Evolutionary conservation across 495 filamentous ascomycete genomes (phyloP).

Genomic region (Lasiosphaeris hirsuta): DNA sequence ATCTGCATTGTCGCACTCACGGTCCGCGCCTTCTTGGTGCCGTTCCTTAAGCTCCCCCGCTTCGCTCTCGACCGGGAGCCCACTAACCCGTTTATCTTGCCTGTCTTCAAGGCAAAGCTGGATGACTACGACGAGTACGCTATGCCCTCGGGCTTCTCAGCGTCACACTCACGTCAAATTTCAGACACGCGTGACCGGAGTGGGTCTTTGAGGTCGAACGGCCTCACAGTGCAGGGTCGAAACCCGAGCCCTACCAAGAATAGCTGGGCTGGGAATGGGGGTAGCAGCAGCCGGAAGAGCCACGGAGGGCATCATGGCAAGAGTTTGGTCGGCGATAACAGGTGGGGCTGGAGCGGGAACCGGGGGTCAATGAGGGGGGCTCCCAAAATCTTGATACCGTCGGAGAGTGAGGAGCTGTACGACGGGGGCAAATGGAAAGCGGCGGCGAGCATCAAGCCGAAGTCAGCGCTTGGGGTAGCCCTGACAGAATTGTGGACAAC

Average conservation of each 20-base stretch:
- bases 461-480: conserved; percentile 26
- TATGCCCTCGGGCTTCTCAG: conserved; percentile 24
- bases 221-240: conserved; percentile 9
- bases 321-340: conserved; percentile 6
- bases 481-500: conserved; percentile 45
- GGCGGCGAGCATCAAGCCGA: conserved; percentile 9
- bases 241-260: conserved; percentile 10
- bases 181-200: conserved; percentile 22
- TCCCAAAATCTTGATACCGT: conserved; percentile 43
- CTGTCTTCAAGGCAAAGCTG: conserved; percentile 45
- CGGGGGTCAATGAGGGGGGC: conserved; percentile 12
- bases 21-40: conserved; percentile 57
- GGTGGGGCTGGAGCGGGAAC: conserved; percentile 39
- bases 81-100: conserved; percentile 24
- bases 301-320: conserved; percentile 13
- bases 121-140: conserved; percentile 41
- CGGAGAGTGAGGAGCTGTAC: conserved; percentile 34
- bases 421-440: conserved; percentile 34
- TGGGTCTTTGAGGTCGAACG: conserved; percentile 18
- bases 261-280: neutral
- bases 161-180: conserved; percentile 21
- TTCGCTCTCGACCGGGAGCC: conserved; percentile 43
- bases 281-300: conserved; percentile 12
- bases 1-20: conserved; percentile 59
- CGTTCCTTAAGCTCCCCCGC: conserved; percentile 39